Conservation (phyloP, 805 yeast genomes). For the Cyberlindnera mississippiensis region DNA sequence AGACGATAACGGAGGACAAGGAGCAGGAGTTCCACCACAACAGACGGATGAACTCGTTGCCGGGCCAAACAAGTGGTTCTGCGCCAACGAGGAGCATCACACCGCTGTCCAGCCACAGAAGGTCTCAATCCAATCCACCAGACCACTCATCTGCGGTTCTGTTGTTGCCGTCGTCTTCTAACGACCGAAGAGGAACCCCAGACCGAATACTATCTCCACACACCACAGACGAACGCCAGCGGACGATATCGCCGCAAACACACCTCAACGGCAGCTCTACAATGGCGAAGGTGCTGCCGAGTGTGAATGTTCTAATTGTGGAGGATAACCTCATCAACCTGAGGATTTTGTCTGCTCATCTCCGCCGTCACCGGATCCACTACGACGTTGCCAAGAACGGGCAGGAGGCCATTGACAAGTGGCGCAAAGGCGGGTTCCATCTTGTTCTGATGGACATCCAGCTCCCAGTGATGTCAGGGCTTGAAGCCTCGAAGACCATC, state of each 20-base stretch:
- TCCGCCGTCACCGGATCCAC: conserved; percentile 79
- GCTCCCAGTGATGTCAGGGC: conserved; percentile 92
- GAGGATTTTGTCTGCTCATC: conserved; percentile 83
- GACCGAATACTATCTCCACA: conserved; percentile 10
- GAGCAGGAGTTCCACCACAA: conserved; percentile 20
- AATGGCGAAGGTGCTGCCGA: conserved; percentile 68
- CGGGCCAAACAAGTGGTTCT: conserved; percentile 9
- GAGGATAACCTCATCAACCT: conserved; percentile 96
- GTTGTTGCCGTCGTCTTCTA: conserved; percentile 20
- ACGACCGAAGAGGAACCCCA: conserved; percentile 4
- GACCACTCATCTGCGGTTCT: conserved; percentile 26
- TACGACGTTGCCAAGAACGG: conserved; percentile 91
- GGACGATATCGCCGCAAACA: conserved; percentile 3
- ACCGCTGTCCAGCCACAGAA: conserved; percentile 15
- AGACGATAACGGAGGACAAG: conserved; percentile 24
- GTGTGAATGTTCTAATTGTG: conserved; percentile 85
- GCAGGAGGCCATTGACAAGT: conserved; percentile 88
- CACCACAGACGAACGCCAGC: background rate
- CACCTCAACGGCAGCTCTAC: conserved; percentile 24
- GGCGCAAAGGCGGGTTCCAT: conserved; percentile 94
- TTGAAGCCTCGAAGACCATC: conserved; percentile 91
- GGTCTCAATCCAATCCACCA: conserved; percentile 27
- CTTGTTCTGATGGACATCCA: conserved; percentile 96
- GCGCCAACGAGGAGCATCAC: conserved; percentile 8
- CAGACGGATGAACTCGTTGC: conserved; percentile 19